A percentile compares a stretch with the other conserved stretches of the same genome.
These are phyloP conservation scores for Botrytis fragariae DNA, from an alignment of 2,329 filamentous ascomycete genomes.

Conservation along the genomic window DNA sequence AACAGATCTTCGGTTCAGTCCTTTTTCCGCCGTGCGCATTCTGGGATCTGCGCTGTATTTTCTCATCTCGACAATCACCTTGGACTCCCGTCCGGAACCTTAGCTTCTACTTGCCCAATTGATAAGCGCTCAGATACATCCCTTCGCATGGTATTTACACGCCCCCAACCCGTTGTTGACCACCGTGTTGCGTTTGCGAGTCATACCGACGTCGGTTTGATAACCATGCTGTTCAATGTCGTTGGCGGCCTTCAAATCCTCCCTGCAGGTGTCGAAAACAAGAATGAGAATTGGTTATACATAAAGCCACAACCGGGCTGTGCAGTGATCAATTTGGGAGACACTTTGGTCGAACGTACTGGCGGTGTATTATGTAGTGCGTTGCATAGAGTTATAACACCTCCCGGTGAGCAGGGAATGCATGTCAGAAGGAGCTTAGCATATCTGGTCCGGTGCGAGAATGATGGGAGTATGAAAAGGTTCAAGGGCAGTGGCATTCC, in stretches of 20 bases:
- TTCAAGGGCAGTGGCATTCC: neutral
- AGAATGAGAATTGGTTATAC: neutral
- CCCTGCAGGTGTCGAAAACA: neutral
- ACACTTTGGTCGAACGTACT: neutral
- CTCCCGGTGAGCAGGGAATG: neutral
- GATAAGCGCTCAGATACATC: neutral
- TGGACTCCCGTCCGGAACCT: neutral
- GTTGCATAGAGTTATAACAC: neutral
- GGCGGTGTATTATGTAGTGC: neutral
- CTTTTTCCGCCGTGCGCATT: neutral
- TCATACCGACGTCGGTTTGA: neutral
- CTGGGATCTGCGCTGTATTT: neutral
- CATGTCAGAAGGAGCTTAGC: neutral
- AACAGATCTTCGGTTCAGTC: neutral
- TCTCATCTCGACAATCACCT: neutral
- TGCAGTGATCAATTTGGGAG: neutral
- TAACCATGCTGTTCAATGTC: neutral
- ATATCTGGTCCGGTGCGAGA: neutral
- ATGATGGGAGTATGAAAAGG: neutral
- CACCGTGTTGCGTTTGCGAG: neutral
- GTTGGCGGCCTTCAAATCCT: neutral
- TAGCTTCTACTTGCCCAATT: neutral
- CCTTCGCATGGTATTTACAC: neutral
- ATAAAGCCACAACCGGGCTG: neutral
- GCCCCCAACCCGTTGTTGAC: neutral